Percentiles rank a stretch among this genome's conserved stretches.
Conservation (phyloP, 192 early-diverging fungal species). For the Powellomyces hirtus region DNA sequence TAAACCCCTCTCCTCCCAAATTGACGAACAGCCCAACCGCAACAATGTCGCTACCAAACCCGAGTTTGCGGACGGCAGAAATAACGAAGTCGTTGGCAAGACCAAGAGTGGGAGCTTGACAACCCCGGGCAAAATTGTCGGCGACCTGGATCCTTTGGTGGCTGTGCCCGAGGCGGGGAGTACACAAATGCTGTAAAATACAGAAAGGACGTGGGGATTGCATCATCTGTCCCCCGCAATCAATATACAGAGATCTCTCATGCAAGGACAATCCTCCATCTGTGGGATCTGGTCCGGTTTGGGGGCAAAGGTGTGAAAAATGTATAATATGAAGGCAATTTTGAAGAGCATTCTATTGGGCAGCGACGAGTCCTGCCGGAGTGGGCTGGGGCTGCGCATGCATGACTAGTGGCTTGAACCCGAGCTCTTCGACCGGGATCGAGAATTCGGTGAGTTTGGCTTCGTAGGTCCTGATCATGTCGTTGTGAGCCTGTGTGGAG, state of each 20-base stretch:
- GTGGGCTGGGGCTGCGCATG: conserved; percentile 35
- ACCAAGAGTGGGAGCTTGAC: not conserved
- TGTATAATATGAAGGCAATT: no score
- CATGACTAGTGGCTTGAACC: conserved; percentile 57
- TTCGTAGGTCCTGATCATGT: conserved; percentile 62
- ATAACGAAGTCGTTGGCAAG: conserved; percentile 8
- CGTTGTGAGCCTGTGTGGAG: conserved; percentile 57
- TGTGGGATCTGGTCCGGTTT: no score
- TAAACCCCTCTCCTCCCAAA: not conserved
- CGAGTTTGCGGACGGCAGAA: not conserved
- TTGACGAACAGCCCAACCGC: not conserved
- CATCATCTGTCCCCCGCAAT: no score
- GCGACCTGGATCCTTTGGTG: not conserved
- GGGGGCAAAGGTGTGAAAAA: no score
- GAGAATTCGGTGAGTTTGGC: conserved; percentile 60
- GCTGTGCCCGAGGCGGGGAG: not conserved
- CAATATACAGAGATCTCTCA: no score
- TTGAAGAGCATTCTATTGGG: conserved; percentile 28
- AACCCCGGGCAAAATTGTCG: conserved; percentile 21
- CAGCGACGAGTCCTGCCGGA: conserved; percentile 52
- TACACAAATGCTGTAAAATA: no score
- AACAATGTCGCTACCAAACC: conserved; percentile 4
- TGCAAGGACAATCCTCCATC: no score
- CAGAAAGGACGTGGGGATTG: no score
- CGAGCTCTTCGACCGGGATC: conserved; percentile 61